phyloP scores from a whole-genome alignment of 257 asterid species.

The Coffea canephora region DNA sequence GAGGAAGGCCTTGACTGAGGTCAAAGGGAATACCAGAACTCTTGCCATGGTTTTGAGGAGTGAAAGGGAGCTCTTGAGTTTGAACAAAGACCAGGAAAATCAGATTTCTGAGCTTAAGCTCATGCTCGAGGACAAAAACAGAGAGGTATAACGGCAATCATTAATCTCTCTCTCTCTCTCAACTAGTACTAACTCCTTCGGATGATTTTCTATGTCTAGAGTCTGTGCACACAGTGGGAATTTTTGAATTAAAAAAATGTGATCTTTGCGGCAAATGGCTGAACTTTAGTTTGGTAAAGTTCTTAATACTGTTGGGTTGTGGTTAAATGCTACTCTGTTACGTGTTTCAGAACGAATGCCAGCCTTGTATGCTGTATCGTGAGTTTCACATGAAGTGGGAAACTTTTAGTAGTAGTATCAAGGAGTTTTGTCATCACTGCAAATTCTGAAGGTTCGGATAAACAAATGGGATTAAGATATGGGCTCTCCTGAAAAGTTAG shows the following conservation, averaged over 20 bases:
- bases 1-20: constrained; percentile 79
- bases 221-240: neutral
- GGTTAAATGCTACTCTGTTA: neutral
- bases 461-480: neutral
- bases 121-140: constrained; percentile 62
- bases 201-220: no score
- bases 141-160: constrained; percentile 42
- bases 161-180: no score
- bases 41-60: constrained; percentile 91
- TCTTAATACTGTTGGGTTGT: neutral
- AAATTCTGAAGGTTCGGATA: neutral
- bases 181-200: neutral
- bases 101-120: constrained; percentile 61
- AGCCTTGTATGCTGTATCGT: neutral
- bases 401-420: neutral
- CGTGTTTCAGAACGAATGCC: neutral
- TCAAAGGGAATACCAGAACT: constrained; percentile 74
- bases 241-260: no score
- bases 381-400: neutral
- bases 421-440: neutral
- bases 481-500: neutral
- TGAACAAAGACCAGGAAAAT: constrained; percentile 63
- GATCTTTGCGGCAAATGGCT: neutral
- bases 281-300: neutral
- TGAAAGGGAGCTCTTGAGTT: constrained; percentile 80